Percentiles rank a stretch among this genome's conserved stretches.
Evolutionary conservation across 345 rosid species (phyloP).

Genomic region (Citrus inodora): DNA sequence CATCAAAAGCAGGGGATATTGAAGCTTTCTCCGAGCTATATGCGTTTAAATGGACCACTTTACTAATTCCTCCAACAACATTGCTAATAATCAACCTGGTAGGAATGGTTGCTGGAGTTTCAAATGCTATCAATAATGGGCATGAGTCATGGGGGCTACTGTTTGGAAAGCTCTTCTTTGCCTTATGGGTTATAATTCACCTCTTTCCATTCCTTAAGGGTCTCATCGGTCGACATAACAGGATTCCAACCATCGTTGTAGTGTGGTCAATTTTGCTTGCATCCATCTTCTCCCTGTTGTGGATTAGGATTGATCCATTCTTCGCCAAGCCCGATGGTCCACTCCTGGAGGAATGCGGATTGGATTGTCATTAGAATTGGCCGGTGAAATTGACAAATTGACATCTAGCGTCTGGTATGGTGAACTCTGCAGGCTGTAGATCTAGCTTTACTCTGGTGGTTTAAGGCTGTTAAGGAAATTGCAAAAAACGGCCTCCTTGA

Average conservation of each 20-base stretch:
- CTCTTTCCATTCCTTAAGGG: slow-evolving; percentile 73
- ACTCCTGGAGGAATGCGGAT: slow-evolving; percentile 57
- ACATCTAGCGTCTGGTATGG: neutral
- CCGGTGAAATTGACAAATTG: neutral
- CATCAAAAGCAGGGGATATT: slow-evolving; percentile 57
- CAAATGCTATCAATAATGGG: slow-evolving; percentile 60
- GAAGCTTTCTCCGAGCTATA: slow-evolving; percentile 52
- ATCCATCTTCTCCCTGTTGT: slow-evolving; percentile 62
- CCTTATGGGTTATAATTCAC: slow-evolving; percentile 67
- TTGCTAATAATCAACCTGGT: slow-evolving; percentile 52
- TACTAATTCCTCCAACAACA: slow-evolving; percentile 64
- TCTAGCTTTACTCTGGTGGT: neutral
- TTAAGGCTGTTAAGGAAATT: neutral
- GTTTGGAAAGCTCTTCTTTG: slow-evolving; percentile 64
- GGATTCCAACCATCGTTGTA: slow-evolving; percentile 60
- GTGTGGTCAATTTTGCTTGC: slow-evolving; percentile 75
- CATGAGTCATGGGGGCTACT: slow-evolving; percentile 73
- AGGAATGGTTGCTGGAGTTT: slow-evolving; percentile 56
- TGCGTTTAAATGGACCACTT: slow-evolving; percentile 60
- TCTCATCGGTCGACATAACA: slow-evolving; percentile 49
- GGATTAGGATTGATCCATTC: slow-evolving; percentile 65
- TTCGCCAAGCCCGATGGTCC: slow-evolving; percentile 48
- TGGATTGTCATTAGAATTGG: slow-evolving; percentile 46
- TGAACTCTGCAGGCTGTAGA: slow-evolving; percentile 15
- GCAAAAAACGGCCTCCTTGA: neutral